Base-by-base conservation (phyloP, 805 yeast species). In the Starmerella ratchasimensis region DNA sequence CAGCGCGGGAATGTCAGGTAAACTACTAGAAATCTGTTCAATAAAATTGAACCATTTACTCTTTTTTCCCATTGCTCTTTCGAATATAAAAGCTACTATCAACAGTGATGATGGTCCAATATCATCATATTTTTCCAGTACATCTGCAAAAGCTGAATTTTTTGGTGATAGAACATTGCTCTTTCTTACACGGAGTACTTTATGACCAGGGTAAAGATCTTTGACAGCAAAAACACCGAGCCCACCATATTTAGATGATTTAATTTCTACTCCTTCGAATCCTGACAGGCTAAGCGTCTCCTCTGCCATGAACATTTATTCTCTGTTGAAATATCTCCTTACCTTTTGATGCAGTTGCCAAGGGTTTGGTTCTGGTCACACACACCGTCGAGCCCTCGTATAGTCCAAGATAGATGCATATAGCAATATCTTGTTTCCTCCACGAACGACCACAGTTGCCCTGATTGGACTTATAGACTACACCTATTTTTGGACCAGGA, bases 1-100 rank as follows among this genome's bases (percentile, higher is more conserved):
- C 24, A 76, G 61, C 39, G 76, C 64, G 2, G 86, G 72, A 0
- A 93, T 86, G 1, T 54, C 46, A 2, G 51, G 52, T 5, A 55
- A 55, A 4, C 56, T 46, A 3, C 50, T 38, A 21, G 56, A 50
- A 3, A 82, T 68, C 15, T 78, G 64, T 20, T 62, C 56, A 31
- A 86, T 61, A 54, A 78, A 88, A 3, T 61, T 63, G 42, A 42
- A 63, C 96, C 96, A 88, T 4, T 94, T 95, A n/a, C 93, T 78
- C 3, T 55, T 48, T n/a, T 63, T 60, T 2, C 71, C 72, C 32
- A 67, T 59, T 3, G 71, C 59, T 38, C 64, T 56, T 53, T 88
- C 97, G 51, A 80, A 83, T 20, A 84, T 62, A 41, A 74, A 79
- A 0, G 86, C 72, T 6, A 81, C 46, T 5, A 78, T 71, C 35